Base-by-base conservation (phyloP, 352 stramenopile genomes). In the Phytophthora brassicae region DNA sequence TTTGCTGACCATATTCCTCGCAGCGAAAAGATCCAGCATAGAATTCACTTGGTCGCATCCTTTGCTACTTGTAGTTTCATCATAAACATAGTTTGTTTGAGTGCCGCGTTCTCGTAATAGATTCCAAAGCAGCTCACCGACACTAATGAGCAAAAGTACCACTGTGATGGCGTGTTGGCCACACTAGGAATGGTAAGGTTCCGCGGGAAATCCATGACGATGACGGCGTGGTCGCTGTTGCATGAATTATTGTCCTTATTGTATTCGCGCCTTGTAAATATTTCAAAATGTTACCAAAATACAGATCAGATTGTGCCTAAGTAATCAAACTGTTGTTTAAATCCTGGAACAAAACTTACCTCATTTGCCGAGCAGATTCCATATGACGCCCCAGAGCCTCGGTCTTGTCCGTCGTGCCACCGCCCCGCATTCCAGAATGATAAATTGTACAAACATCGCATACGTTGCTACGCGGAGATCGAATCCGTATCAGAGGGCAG, bases 191-290 rank as follows among this genome's bases (percentile, higher is more conserved):
- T 39, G 0, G 43, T 65, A 12, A 64, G 8, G 8, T 73, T 72
- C 24, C 65, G 53, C 12, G 52, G 58, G 26, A 41, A 68, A 29
- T 68, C 64, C 33, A 72, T 68, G 6, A 64, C 51, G 9, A 65
- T 19, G 0, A 64, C 53, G 2, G 44, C 53, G 20, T 59, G 28
- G 12, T 60, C 51, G 12, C 9, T 41, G 3, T 19, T 19, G 14
- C 36, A 45, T 12, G 35, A 9, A 8, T 31, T 31, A 14, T 66
- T 33, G 13, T 70, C 51, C 0, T 36, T 44, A 17, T 53, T 57
- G 39, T 71, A 66, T 26, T 66, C 45, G 0, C 24, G 24, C 22
- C 50, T 66, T n/a, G n/a, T 8, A 31, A n/a, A 47, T n/a, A 36
- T 49, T 49, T 26, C 22, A 56, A 47, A 47, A 51, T 33, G 28